Evolutionary conservation across 192 early-diverging fungal species (phyloP), one percentile per base, ranked within the genome.

Genomic region (Coemansia brasiliensis): DNA sequence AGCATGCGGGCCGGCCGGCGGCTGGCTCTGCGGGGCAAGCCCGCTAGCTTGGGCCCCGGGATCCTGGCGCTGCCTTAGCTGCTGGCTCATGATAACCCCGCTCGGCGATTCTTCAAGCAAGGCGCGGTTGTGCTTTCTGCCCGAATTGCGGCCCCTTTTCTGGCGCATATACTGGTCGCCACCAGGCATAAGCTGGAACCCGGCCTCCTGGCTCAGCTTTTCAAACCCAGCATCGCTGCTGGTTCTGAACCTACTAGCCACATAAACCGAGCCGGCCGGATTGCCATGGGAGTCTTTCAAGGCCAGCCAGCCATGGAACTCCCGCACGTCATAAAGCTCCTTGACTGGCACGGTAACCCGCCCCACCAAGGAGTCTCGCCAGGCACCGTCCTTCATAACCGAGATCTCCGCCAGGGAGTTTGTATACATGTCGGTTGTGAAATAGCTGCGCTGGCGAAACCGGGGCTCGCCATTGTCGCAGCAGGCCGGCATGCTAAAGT

Each of bases 231-330:
- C 53, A 8, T 40, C 37, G 4, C 4, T 11, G 5, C 49, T 54
- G 26, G 10, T 27, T 13, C 73, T 51, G 13, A 61, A 53, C 55
- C 29, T 54, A 44, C 66, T 64, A 3, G 54, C 32, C 41, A 75
- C 4, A 37, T 69, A 75, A 6, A 75, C 39, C 8, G 35, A 69
- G 0, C 73, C 73, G 5, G 59, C 63, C 7, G 72, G 65, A 16
- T 67, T 52, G 3, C 54, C 65, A 0, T 17, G 39, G 3, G 3
- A 24, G 18, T 53, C 42, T 6, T 51, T 42, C 4, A 75, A 29
- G 1, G 39, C 55, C 18, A 75, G n/a, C 72, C 72, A 75, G 7
- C 66, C 72, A 21, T 75, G 61, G 18, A 38, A 69, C 13, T 59
- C 54, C n/a, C 72, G 24, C 9, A 75, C 72, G 37, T 65, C 72